phyloP scores from a whole-genome alignment of 345 rosid genomes.

The Psidium guajava region DNA sequence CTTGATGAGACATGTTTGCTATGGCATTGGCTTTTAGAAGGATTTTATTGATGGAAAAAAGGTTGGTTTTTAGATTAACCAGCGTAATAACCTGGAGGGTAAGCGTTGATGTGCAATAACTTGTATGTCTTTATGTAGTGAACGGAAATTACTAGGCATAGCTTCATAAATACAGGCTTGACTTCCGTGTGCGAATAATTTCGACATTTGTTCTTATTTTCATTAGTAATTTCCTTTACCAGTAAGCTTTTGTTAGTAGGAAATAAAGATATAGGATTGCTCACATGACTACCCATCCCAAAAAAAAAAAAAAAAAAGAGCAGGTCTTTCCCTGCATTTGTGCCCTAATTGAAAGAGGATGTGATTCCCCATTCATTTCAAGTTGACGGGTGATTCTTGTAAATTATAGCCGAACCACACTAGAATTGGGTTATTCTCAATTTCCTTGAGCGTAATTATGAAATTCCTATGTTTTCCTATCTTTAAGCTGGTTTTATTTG shows the following conservation, averaged over 20 bases:
- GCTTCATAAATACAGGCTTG: not conserved
- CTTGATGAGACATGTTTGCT: not conserved
- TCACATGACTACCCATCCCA: not conserved
- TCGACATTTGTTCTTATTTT: too few species aligned
- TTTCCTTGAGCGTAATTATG: not conserved
- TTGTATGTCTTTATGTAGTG: not conserved
- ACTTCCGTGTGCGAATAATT: not conserved
- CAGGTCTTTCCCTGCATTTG: not conserved
- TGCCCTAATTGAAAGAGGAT: not conserved
- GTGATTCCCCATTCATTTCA: not conserved
- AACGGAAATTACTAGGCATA: too few species aligned
- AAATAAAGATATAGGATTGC: not conserved
- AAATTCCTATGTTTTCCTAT: not conserved
- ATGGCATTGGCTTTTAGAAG: not conserved
- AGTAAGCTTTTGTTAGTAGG: not conserved
- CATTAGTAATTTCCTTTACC: not conserved
- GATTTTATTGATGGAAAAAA: not conserved
- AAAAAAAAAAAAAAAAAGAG: not conserved
- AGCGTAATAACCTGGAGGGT: too few species aligned
- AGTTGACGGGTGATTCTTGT: not conserved
- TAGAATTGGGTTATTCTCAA: not conserved
- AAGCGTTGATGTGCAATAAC: not conserved
- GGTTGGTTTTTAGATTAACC: too few species aligned
- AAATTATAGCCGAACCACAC: not conserved
- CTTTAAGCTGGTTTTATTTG: not conserved